These are phyloP conservation scores for Brassica carinata DNA, from an alignment of 345 rosid genomes.

Conservation along the genomic window DNA sequence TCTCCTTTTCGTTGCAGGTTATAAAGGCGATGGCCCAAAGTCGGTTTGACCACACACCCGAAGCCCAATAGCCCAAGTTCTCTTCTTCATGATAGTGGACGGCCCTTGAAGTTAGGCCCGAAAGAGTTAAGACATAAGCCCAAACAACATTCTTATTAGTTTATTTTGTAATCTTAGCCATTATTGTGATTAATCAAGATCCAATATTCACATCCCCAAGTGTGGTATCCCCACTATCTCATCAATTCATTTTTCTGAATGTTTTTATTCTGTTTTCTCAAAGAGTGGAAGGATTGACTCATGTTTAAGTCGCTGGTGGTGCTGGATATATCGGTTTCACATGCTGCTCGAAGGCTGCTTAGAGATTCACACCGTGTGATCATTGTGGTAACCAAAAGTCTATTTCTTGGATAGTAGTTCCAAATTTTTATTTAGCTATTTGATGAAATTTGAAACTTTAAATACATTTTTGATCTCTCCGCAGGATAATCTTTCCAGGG, in stretches of 20 bases:
- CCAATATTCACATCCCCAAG: constrained; percentile 68
- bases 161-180: constrained; percentile 66
- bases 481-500: constrained; percentile 97
- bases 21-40: not conserved
- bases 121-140: not conserved
- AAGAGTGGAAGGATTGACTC: constrained; percentile 72
- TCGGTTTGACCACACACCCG: not conserved
- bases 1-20: not conserved
- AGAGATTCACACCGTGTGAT: constrained; percentile 81
- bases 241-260: not conserved
- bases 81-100: not conserved
- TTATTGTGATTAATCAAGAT: constrained; percentile 79
- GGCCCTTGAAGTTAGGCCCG: not conserved
- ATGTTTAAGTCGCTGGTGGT: constrained; percentile 95
- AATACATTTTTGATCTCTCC: constrained; percentile 8
- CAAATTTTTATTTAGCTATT: not conserved
- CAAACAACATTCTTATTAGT: constrained; percentile 53
- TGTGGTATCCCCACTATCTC: constrained; percentile 47
- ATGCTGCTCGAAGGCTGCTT: constrained; percentile 79
- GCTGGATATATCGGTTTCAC: constrained; percentile 96
- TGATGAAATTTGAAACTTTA: not conserved
- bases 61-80: not conserved
- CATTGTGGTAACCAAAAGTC: constrained; percentile 58
- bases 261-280: constrained; percentile 54
- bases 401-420: not conserved